Base-by-base conservation (phyloP, 2,329 filamentous ascomycete genomes). In the Furcasterigmium sp. region DNA sequence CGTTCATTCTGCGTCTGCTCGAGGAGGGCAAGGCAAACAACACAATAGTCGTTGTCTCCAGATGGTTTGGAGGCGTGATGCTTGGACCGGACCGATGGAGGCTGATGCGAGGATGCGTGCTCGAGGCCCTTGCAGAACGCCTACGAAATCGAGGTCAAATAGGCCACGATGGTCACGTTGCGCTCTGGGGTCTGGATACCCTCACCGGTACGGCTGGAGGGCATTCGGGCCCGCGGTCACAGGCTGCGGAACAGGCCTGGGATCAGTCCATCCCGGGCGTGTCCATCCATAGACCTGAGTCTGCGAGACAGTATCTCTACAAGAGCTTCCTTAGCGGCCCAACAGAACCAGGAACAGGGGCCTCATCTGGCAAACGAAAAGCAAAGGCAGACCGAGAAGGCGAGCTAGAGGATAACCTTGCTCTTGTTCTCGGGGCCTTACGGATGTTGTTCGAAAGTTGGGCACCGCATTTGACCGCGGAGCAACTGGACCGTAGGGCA, bases 401-500 rank as follows among this genome's bases (percentile, higher is more conserved):
- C 53, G 15, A 8, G n/a, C 10, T 17, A 15, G 80, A 85, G 53
- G 72, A 76, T 44, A 90, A 89, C 53, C 65, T 93, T 2, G 80
- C 79, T 0, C 65, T 84, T 44, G 61, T 94, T 3, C 69, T 95
- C 0, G 83, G 79, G 4, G 82, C 86, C 0, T 67, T 95, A 44
- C 77, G 90, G 48, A 59, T 88, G 17, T 60, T 94, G 2, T 90
- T 81, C 54, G 70, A 75, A 37, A 91, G 87, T 47, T 95, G 89
- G 90, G 72, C 75, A 1, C 64, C 69, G n/a, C 73, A 79, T 23
- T 59, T 94, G 26, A 72, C 64, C 20, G 64, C 67, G 4, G 70
- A 76, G 14, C 87, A 95, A 54, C 67, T 95, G 41, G 87, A 95
- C 57, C 73, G 75, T 48, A 76, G 82, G 46, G 86, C 87, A 15